These are phyloP conservation scores for Linum tenue DNA, from an alignment of 345 rosid species.

Conservation along the genomic window DNA sequence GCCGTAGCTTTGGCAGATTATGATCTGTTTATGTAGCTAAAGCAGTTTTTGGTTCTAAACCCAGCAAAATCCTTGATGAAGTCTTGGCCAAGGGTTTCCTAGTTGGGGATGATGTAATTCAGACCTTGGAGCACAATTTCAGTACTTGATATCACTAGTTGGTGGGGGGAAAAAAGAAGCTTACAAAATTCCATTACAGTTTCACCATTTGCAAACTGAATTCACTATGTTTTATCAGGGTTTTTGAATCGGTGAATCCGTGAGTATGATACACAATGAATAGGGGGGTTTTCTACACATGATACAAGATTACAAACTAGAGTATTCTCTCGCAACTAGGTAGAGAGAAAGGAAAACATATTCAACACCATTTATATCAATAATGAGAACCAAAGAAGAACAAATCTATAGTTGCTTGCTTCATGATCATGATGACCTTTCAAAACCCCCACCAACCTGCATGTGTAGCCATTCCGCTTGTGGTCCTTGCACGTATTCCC, in stretches of 20 bases:
- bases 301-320: constrained; percentile 16
- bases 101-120: no score
- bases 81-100: no score
- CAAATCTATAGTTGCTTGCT: constrained; percentile 5
- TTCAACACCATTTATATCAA: constrained; percentile 2
- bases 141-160: no score
- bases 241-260: constrained; percentile 1
- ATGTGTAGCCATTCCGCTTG: constrained; percentile 73
- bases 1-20: no score
- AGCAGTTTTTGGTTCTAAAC: no score
- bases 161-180: no score
- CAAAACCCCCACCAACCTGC: constrained; percentile 62
- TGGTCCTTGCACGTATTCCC: constrained; percentile 46
- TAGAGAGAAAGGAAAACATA: constrained; percentile 1
- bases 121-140: no score
- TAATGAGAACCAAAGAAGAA: constrained; percentile 7
- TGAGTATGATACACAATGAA: constrained; percentile 14
- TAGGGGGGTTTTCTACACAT: constrained; percentile 23
- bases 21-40: no score
- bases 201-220: neutral
- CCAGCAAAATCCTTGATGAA: no score
- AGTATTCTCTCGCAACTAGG: constrained; percentile 1
- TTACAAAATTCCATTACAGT: neutral
- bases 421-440: constrained; percentile 33
- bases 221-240: constrained; percentile 9